Conservation (phyloP, 2,329 filamentous ascomycete species). For the Colletotrichum chlorophyti region DNA sequence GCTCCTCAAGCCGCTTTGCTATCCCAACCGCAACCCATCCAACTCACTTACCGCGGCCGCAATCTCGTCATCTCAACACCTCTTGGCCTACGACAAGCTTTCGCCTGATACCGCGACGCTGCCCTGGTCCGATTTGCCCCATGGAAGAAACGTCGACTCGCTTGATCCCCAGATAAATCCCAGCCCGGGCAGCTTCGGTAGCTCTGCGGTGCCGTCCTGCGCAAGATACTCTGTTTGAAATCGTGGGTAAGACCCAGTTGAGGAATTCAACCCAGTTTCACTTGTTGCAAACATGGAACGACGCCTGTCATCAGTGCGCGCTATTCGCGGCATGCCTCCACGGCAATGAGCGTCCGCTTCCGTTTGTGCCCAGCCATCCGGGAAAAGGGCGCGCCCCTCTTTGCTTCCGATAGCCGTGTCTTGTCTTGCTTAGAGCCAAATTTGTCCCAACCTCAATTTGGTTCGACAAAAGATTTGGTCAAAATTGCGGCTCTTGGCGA, state of each 20-base stretch:
- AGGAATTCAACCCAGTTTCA: neutral
- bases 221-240: too few relatives aligned
- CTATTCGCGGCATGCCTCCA: too few relatives aligned
- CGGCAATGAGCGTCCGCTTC: neutral
- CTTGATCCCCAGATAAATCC: too few relatives aligned
- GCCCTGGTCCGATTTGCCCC: neutral
- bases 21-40: neutral
- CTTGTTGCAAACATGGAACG: neutral
- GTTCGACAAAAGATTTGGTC: neutral
- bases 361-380: neutral
- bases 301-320: too few relatives aligned
- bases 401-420: neutral
- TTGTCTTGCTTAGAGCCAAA: neutral
- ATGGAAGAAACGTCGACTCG: too few relatives aligned
- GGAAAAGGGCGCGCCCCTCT: neutral
- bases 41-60: neutral
- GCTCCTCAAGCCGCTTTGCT: neutral
- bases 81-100: conserved; percentile 21
- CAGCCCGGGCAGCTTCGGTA: too few relatives aligned
- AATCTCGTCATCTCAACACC: neutral
- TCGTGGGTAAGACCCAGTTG: too few relatives aligned
- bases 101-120: conserved; percentile 1
- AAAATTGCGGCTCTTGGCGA: conserved; percentile 19
- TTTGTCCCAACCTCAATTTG: neutral
- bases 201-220: too few relatives aligned